Conservation (phyloP, 495 filamentous ascomycete species). For the Daldinia decipiens region DNA sequence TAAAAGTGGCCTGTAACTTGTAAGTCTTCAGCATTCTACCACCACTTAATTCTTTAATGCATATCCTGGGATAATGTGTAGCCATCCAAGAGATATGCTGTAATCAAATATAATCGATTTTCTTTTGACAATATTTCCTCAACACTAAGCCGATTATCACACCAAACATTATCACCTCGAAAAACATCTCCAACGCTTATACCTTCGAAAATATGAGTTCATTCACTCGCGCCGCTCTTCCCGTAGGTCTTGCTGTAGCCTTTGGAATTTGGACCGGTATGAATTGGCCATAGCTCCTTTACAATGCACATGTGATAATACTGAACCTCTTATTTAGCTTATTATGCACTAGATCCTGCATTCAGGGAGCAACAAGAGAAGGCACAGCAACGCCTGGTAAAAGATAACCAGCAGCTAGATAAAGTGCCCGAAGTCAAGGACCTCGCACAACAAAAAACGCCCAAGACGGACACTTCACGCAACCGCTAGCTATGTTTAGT, state of each 20-base stretch:
- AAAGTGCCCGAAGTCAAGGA: conserved; percentile 5
- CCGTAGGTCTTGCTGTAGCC: conserved; percentile 42
- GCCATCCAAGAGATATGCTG: background rate
- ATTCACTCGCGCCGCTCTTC: conserved; percentile 37
- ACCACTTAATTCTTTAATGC: background rate
- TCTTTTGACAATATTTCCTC: background rate
- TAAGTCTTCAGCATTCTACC: too few species aligned
- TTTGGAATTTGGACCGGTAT: conserved; percentile 51
- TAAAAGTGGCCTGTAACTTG: too few species aligned
- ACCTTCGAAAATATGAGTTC: conserved; percentile 38
- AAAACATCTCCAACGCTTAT: background rate
- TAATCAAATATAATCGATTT: background rate
- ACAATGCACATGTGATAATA: conserved; percentile 19
- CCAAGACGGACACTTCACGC: background rate
- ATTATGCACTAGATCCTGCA: conserved; percentile 55
- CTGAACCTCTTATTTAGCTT: conserved; percentile 47
- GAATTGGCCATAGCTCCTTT: conserved; percentile 19
- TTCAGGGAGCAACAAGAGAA: conserved; percentile 52
- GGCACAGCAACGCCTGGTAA: conserved; percentile 26
- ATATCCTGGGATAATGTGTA: background rate
- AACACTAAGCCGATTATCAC: background rate
- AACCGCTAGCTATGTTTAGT: conserved; percentile 15
- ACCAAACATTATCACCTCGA: background rate
- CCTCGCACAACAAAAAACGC: conserved; percentile 11
- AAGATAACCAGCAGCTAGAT: conserved; percentile 23